These are phyloP conservation scores for Peronospora tabacina DNA, from an alignment of 352 stramenopile genomes.

Conservation along the genomic window DNA sequence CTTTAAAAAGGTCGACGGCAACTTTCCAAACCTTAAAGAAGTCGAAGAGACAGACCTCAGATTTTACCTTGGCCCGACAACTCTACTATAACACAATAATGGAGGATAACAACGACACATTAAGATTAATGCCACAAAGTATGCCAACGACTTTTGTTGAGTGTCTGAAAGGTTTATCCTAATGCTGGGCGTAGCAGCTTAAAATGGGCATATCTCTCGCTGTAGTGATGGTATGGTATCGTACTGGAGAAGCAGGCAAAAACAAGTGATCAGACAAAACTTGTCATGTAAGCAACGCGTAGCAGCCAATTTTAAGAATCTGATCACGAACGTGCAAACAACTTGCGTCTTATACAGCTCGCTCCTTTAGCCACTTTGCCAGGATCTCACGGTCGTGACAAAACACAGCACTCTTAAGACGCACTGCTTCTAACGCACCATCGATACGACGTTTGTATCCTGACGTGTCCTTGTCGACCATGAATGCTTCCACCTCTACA, in stretches of 20 bases:
- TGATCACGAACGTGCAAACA: slow-evolving; percentile 1
- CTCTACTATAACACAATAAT: too few relatives aligned
- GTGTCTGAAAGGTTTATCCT: too few relatives aligned
- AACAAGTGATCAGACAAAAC: not conserved
- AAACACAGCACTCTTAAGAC: slow-evolving; percentile 43
- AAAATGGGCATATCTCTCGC: not conserved
- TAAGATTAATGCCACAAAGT: too few relatives aligned
- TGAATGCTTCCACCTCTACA: slow-evolving; percentile 48
- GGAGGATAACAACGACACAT: too few relatives aligned
- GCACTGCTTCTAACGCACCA: slow-evolving; percentile 48
- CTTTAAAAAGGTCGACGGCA: slow-evolving; percentile 73
- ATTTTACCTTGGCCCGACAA: too few relatives aligned
- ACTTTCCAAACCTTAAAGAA: slow-evolving; percentile 41
- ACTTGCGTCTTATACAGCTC: slow-evolving; percentile 12
- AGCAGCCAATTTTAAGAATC: not conserved
- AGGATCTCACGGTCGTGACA: slow-evolving; percentile 46
- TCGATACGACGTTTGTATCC: slow-evolving; percentile 50
- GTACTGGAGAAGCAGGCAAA: too few relatives aligned
- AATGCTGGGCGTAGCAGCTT: too few relatives aligned
- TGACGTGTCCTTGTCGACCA: slow-evolving; percentile 45
- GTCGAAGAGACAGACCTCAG: too few relatives aligned
- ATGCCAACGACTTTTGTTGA: too few relatives aligned
- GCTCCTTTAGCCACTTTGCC: slow-evolving; percentile 47
- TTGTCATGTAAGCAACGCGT: not conserved
- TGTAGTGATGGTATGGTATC: too few relatives aligned